Base-by-base conservation (phyloP, 441 rosid species). In the Metrosideros polymorpha region DNA sequence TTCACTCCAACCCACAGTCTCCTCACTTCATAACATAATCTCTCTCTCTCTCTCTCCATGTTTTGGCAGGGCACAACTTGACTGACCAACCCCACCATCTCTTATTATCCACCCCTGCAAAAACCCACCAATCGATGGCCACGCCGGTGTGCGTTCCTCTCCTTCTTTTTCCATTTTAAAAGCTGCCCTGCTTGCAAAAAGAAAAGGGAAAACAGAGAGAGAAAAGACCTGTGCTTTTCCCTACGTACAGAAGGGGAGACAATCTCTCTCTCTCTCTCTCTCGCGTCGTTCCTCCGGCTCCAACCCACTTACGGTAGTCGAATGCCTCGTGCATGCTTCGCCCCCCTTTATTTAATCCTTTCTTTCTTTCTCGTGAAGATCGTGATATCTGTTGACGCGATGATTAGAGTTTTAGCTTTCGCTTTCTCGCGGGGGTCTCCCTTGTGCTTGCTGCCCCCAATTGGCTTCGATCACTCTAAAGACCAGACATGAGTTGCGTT, bases 211-310 rank as follows among this genome's bases (percentile, higher is more conserved):
- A 61, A 61, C 24, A 61, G 22, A 61, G 75, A 61, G 39, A 30
- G 3, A 13, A 30, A 14, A 30, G 22, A 35, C 45, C 35, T 59
- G 5, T 32, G 39, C 39, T 59, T 29, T 59, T 29, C 24, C 15
- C 71, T 52, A 9, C 18, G 7, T 59, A 59, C 71, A 15, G 71
- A 59, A 59, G 39, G 39, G 27, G 71, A 59, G 14, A 3, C 29
- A 29, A 59, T 59, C 49, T 88, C 84, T 90, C 86, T 63, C 84
- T 85, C 82, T 71, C 49, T 39, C 85, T 85, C 86, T 90, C 43
- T 12, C 13, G 32, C 47, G 53, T 85, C 45, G 86, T 12, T 8
- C 55, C 84, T 79, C 85, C 9, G 47, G 35, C 79, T 66, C n/a
- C 79, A 22, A 8, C 14, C 79, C 27, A 35, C 77, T 35, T 66